Conservation (phyloP, 2,329 filamentous ascomycete genomes). For the Coniosporium tulheliwenetii region DNA sequence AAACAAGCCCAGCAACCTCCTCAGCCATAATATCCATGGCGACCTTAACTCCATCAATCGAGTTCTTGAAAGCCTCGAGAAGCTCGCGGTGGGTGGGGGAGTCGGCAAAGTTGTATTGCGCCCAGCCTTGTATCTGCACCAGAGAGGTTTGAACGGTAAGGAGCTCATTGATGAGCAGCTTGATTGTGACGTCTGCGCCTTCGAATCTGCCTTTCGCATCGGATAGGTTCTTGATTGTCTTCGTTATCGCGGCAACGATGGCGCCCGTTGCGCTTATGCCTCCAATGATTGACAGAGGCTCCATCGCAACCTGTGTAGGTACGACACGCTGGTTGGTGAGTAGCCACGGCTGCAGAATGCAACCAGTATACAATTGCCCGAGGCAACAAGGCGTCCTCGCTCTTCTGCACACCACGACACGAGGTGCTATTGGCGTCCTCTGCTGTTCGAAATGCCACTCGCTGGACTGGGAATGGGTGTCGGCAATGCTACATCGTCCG, state of each 20-base stretch:
- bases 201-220: conserved; percentile 18
- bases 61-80: conserved; percentile 5
- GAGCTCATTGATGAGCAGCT: conserved; percentile 19
- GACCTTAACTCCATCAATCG: conserved; percentile 6
- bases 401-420: too few relatives aligned
- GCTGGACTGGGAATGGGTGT: too few relatives aligned
- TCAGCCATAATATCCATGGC: conserved; percentile 12
- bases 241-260: conserved; percentile 17
- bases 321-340: too few relatives aligned
- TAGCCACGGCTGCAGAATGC: too few relatives aligned
- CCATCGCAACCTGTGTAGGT: conserved; percentile 9
- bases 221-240: conserved; percentile 16
- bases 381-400: too few relatives aligned
- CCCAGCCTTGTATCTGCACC: conserved; percentile 20
- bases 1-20: conserved; percentile 7
- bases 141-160: conserved; percentile 20
- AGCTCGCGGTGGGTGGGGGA: conserved; percentile 4
- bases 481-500: too few relatives aligned
- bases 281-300: conserved; percentile 19
- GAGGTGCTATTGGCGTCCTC: too few relatives aligned
- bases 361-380: too few relatives aligned
- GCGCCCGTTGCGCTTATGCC: conserved; percentile 17
- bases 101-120: conserved; percentile 10
- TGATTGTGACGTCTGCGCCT: conserved; percentile 22
- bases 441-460: too few relatives aligned